Percentiles rank a stretch among this genome's conserved stretches.
Conservation (phyloP, 192 early-diverging fungal genomes). For the Dissophora globulifera region DNA sequence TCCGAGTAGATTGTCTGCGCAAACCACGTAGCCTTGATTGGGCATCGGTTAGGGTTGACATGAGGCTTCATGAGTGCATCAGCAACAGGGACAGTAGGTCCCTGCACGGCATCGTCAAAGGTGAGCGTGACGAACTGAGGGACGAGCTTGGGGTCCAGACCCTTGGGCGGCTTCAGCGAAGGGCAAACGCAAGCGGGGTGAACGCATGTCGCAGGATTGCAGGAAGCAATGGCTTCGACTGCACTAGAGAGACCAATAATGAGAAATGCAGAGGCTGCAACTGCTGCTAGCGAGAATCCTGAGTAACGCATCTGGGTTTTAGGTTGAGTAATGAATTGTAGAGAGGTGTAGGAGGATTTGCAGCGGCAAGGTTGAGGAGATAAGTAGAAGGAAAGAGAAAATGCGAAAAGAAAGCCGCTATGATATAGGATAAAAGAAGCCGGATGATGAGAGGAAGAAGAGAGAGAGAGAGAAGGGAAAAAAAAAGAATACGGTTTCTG, state of each 20-base stretch:
- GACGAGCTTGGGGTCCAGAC: conserved; percentile 55
- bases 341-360: no score
- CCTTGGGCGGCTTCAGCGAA: conserved; percentile 59
- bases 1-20: conserved; percentile 72
- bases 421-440: no score
- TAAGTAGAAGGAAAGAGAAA: no score
- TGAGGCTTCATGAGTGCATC: conserved; percentile 10
- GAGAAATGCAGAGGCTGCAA: conserved; percentile 16
- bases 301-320: conserved; percentile 28
- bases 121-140: conserved; percentile 71
- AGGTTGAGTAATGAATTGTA: no score
- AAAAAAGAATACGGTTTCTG: background rate
- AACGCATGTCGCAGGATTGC: conserved; percentile 60
- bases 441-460: background rate
- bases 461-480: conserved; percentile 6
- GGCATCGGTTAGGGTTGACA: conserved; percentile 67
- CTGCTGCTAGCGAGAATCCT: conserved; percentile 19
- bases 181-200: conserved; percentile 64
- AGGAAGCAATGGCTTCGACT: conserved; percentile 44
- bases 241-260: conserved; percentile 3
- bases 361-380: no score
- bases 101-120: conserved; percentile 73
- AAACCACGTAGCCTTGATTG: conserved; percentile 68
- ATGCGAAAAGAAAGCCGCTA: no score
- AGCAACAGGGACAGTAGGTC: conserved; percentile 26